Conservation (phyloP, 225 moss, liverwort and hornwort species). For the Lunularia cruciata region DNA sequence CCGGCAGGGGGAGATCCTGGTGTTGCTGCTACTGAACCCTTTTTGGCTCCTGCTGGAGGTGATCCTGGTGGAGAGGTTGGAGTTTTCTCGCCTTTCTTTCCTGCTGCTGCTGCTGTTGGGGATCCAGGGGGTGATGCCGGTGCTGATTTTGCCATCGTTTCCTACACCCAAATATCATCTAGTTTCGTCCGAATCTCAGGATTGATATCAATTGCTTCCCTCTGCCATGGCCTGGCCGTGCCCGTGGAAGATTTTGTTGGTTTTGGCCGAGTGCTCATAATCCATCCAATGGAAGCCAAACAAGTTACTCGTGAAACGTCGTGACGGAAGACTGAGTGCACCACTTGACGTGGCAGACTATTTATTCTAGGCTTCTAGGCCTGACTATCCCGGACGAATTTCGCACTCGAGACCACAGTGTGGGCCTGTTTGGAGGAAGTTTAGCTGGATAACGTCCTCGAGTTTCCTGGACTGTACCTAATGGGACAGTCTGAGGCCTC, state of each 20-base stretch:
- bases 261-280: background rate
- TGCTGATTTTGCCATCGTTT: conserved; percentile 13
- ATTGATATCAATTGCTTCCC: background rate
- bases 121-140: conserved; percentile 12
- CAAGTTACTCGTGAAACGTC: conserved; percentile 17
- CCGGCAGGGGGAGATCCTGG: background rate
- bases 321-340: conserved; percentile 13
- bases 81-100: background rate
- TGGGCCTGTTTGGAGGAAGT: too few species aligned
- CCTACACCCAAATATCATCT: background rate
- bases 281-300: conserved; percentile 8
- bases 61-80: conserved; percentile 19
- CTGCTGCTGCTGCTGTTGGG: background rate
- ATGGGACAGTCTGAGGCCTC: too few species aligned
- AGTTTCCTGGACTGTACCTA: too few species aligned
- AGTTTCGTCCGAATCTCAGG: background rate
- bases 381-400: background rate
- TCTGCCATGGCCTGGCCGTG: background rate
- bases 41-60: background rate
- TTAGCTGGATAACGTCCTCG: too few species aligned
- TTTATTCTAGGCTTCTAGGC: conserved; percentile 1
- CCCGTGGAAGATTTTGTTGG: background rate
- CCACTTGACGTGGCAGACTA: conserved; percentile 23
- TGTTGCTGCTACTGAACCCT: background rate
- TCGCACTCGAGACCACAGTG: background rate